These are phyloP conservation scores for Epichloe scottii DNA, from an alignment of 2,329 filamentous ascomycete genomes.

Conservation along the genomic window DNA sequence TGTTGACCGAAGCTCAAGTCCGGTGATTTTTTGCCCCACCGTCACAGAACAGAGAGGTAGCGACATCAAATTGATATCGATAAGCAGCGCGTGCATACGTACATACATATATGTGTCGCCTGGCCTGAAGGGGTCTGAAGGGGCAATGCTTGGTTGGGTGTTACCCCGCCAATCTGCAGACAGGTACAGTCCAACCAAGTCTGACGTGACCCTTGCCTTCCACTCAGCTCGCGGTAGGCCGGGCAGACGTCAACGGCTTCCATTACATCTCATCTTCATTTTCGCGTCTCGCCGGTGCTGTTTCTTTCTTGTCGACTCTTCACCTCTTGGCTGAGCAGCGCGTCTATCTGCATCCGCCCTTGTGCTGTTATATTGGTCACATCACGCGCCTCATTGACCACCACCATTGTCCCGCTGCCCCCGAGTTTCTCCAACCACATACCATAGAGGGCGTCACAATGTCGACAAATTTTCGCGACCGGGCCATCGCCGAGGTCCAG, in stretches of 20 bases:
- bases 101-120: too few relatives aligned
- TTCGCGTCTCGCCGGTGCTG: neutral
- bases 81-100: neutral
- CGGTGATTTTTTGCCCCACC: neutral
- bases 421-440: neutral
- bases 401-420: neutral
- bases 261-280: neutral
- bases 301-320: neutral
- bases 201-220: conserved; percentile 2
- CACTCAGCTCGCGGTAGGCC: neutral
- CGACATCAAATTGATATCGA: neutral
- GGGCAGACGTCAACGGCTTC: neutral
- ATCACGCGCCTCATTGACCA: neutral
- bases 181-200: neutral
- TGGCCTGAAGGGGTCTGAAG: neutral
- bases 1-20: too few relatives aligned
- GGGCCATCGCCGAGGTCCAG: conserved; percentile 92
- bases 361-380: neutral
- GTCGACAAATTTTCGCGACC: conserved; percentile 94
- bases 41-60: neutral
- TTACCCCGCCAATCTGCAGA: conserved; percentile 26
- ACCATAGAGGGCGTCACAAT: conserved; percentile 36
- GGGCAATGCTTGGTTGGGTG: conserved; percentile 7
- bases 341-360: neutral
- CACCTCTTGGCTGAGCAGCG: neutral